phyloP scores from a whole-genome alignment of 2,329 filamentous ascomycete species.

The Neofusicoccum ribis region DNA sequence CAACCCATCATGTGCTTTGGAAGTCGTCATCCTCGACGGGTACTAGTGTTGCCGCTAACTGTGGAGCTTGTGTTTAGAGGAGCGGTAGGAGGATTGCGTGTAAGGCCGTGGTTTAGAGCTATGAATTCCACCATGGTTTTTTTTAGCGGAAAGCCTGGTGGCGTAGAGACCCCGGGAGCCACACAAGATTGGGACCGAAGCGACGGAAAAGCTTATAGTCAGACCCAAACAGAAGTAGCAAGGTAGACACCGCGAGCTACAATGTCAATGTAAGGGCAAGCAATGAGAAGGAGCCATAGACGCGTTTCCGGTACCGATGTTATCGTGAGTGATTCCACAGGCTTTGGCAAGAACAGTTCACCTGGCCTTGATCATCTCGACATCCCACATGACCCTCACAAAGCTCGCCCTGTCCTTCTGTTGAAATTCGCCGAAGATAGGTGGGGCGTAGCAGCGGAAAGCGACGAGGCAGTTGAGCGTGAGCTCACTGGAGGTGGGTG shows the following conservation, averaged over 20 bases:
- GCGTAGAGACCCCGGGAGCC: too few species aligned
- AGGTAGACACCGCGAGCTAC: slow-evolving; percentile 67
- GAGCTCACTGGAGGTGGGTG: neutral
- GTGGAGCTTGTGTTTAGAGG: too few species aligned
- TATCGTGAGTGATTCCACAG: neutral
- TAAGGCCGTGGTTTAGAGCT: too few species aligned
- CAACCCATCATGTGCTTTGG: too few species aligned
- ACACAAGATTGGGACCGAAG: neutral
- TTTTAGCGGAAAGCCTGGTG: too few species aligned
- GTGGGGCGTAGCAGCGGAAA: neutral
- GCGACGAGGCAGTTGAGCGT: neutral
- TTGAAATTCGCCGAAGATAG: too few species aligned
- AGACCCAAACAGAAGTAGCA: too few species aligned
- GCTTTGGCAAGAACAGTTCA: neutral
- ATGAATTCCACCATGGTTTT: too few species aligned
- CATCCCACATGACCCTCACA: neutral
- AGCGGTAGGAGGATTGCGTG: too few species aligned
- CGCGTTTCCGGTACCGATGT: neutral
- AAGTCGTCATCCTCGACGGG: too few species aligned
- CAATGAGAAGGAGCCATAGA: neutral
- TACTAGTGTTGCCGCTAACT: too few species aligned
- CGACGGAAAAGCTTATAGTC: neutral
- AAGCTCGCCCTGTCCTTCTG: neutral
- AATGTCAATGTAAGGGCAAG: neutral
- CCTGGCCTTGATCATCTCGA: neutral